These are phyloP conservation scores for Dictyostelium brefeldianum DNA, from an alignment of 78 protist species.

Conservation along the genomic window DNA sequence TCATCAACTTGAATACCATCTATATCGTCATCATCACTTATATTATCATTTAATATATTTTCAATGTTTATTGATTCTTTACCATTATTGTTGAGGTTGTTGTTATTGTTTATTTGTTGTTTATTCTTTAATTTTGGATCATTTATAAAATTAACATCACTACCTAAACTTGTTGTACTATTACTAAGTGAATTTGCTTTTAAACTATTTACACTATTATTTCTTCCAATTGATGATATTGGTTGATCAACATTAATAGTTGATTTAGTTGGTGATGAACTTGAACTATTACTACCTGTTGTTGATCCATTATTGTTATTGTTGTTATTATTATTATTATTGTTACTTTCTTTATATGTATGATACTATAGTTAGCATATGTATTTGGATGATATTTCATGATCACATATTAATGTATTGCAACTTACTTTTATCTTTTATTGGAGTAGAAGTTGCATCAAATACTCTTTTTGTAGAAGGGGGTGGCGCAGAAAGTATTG, in stretches of 20 bases:
- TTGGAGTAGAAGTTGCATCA: slow-evolving; percentile 46
- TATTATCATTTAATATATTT: background rate
- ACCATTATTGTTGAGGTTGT: background rate
- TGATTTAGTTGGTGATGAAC: slow-evolving; percentile 28
- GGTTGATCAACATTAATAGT: background rate
- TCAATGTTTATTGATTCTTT: background rate
- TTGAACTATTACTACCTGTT: slow-evolving; percentile 10
- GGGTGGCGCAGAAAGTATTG: slow-evolving; percentile 74
- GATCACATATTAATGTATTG: no score
- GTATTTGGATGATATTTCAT: no score
- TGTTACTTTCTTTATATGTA: background rate
- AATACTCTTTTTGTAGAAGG: slow-evolving; percentile 63
- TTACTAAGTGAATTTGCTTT: background rate
- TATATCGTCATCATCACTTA: background rate
- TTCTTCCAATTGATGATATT: background rate
- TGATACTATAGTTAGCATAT: background rate
- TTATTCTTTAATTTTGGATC: slow-evolving; percentile 23
- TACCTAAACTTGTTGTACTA: slow-evolving; percentile 32
- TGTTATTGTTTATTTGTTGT: background rate
- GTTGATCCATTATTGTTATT: background rate
- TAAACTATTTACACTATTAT: slow-evolving; percentile 17
- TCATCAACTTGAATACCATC: background rate
- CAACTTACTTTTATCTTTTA: slow-evolving; percentile 15
- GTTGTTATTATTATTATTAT: background rate
- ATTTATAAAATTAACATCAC: slow-evolving; percentile 21